Conservation (phyloP, 306 rosid genomes). For the Lagenaria siceraria region DNA sequence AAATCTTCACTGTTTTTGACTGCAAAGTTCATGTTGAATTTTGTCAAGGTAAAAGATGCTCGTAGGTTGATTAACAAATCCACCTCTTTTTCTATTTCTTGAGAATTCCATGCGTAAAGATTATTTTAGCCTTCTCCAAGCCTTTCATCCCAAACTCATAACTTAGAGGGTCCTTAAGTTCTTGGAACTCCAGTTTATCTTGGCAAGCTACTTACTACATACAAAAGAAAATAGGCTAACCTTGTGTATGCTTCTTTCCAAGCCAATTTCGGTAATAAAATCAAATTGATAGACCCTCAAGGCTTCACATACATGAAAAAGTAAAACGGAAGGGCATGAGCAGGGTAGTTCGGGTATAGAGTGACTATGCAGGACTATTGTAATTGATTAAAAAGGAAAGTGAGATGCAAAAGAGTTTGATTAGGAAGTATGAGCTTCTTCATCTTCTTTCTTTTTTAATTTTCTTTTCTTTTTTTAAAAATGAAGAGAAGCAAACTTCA, state of each 20-base stretch:
- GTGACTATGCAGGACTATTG: too few species aligned
- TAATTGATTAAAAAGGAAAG: too few species aligned
- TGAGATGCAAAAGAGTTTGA: too few species aligned
- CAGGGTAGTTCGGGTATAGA: too few species aligned
- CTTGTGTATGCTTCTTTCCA: not conserved
- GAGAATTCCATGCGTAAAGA: not conserved
- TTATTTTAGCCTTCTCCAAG: not conserved
- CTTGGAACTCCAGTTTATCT: not conserved
- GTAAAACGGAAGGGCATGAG: too few species aligned
- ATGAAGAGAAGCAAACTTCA: too few species aligned
- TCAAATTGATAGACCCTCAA: too few species aligned
- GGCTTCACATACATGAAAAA: too few species aligned
- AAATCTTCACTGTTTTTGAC: not conserved
- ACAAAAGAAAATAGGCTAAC: not conserved
- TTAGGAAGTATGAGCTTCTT: too few species aligned
- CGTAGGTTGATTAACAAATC: not conserved
- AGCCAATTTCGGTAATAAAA: not conserved
- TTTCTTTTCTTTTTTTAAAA: too few species aligned
- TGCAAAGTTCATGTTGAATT: not conserved
- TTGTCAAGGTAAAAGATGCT: not conserved
- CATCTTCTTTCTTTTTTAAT: too few species aligned
- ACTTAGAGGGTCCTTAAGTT: not conserved
- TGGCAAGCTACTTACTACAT: not conserved
- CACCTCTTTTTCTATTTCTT: not conserved
- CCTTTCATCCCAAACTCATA: not conserved